A percentile compares a stretch with the other conserved stretches of the same genome.
Conservation (phyloP, 2,329 filamentous ascomycete genomes). For the Cercospora beticola region DNA sequence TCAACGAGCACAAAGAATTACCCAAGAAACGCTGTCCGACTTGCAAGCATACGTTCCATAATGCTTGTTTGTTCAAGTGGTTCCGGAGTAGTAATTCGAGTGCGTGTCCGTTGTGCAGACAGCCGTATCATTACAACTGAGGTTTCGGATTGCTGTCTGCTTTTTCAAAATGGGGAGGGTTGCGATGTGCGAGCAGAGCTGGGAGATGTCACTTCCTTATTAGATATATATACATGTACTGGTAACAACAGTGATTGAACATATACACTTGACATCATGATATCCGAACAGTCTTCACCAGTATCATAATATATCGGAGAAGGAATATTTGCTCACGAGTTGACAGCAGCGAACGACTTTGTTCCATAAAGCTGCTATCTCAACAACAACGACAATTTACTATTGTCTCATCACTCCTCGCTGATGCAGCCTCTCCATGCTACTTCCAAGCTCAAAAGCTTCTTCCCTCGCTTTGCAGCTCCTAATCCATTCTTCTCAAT, state of each 20-base stretch:
- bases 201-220: no score
- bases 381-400: neutral
- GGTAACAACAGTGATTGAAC: no score
- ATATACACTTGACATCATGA: no score
- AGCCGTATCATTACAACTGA: slow-evolving; percentile 71
- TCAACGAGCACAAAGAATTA: slow-evolving; percentile 82
- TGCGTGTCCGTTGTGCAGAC: slow-evolving; percentile 89
- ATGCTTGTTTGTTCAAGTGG: slow-evolving; percentile 90
- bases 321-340: no score
- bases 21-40: slow-evolving; percentile 89
- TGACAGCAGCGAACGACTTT: neutral
- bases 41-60: slow-evolving; percentile 92
- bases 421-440: neutral
- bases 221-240: no score
- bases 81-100: slow-evolving; percentile 91
- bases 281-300: no score
- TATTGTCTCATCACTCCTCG: neutral
- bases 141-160: neutral
- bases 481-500: neutral
- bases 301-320: no score
- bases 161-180: neutral
- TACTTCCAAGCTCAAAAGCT: neutral
- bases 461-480: neutral
- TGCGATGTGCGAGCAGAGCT: no score
- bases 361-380: neutral